Conservation (phyloP, 2,329 filamentous ascomycete genomes). For the Exophiala oligosperma region DNA sequence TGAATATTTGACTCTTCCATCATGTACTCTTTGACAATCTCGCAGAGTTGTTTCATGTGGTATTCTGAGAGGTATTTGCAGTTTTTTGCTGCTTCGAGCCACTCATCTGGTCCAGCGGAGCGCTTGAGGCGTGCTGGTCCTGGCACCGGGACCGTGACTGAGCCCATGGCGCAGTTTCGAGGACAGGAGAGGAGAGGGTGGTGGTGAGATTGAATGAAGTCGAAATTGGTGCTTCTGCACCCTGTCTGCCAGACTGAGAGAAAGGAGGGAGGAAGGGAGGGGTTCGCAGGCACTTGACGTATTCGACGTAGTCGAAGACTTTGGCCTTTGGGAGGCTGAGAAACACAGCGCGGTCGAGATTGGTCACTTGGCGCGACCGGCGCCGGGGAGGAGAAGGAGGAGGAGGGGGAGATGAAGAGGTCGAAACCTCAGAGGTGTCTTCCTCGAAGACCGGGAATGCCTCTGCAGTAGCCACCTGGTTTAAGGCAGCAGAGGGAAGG, state of each 20-base stretch:
- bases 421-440: constrained; percentile 6
- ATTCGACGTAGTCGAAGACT: constrained; percentile 24
- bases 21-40: constrained; percentile 97
- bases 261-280: constrained; percentile 15
- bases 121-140: constrained; percentile 82
- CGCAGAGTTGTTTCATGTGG: constrained; percentile 98
- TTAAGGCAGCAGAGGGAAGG: constrained; percentile 8
- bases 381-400: constrained; percentile 11
- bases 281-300: constrained; percentile 16
- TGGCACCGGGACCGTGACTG: constrained; percentile 70
- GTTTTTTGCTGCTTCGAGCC: constrained; percentile 93
- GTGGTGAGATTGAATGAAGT: not conserved
- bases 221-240: not conserved
- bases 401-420: constrained; percentile 9
- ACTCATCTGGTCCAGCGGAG: constrained; percentile 88
- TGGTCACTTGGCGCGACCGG: constrained; percentile 22
- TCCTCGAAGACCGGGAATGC: constrained; percentile 24
- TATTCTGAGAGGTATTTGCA: constrained; percentile 95
- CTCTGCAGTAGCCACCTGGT: constrained; percentile 12
- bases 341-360: constrained; percentile 18
- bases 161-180: constrained; percentile 21
- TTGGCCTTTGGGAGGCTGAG: constrained; percentile 12
- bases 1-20: constrained; percentile 99
- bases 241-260: constrained; percentile 13
- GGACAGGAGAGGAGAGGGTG: constrained; percentile 2